Evolutionary conservation across 2,329 filamentous ascomycete genomes (phyloP).

Genomic region (Phialemonium atrogriseum): DNA sequence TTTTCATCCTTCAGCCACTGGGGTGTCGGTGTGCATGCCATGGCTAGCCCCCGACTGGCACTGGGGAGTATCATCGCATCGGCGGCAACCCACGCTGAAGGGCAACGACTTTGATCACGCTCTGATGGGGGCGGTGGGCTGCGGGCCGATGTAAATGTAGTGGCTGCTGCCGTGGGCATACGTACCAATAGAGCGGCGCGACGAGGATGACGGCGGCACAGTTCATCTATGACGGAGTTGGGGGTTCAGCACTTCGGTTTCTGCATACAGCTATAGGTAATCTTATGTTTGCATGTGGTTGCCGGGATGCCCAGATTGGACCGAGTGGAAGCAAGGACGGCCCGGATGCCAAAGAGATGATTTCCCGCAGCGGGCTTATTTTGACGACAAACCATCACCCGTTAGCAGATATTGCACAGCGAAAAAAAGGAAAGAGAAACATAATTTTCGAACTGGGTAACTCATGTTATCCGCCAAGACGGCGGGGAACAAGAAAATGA

Average conservation of each 20-base stretch:
- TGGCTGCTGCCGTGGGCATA: constrained; percentile 32
- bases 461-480: constrained; percentile 32
- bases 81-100: too few species aligned
- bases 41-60: too few species aligned
- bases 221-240: constrained; percentile 37
- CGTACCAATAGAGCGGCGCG: constrained; percentile 35
- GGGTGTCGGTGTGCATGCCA: too few species aligned
- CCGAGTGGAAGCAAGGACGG: neutral
- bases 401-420: too few species aligned
- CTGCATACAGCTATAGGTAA: too few species aligned
- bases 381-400: too few species aligned
- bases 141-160: constrained; percentile 43
- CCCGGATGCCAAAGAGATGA: neutral
- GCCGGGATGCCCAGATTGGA: too few species aligned
- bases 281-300: too few species aligned
- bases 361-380: neutral
- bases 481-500: constrained; percentile 47
- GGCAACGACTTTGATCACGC: too few species aligned
- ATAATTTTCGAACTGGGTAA: too few species aligned
- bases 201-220: constrained; percentile 43
- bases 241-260: neutral
- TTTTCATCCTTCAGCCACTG: too few species aligned
- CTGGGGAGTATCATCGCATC: too few species aligned
- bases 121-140: constrained; percentile 18
- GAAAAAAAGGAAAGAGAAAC: constrained; percentile 1